phyloP scores from a whole-genome alignment of 78 protist species.

The Creolimax fragrantissima region DNA sequence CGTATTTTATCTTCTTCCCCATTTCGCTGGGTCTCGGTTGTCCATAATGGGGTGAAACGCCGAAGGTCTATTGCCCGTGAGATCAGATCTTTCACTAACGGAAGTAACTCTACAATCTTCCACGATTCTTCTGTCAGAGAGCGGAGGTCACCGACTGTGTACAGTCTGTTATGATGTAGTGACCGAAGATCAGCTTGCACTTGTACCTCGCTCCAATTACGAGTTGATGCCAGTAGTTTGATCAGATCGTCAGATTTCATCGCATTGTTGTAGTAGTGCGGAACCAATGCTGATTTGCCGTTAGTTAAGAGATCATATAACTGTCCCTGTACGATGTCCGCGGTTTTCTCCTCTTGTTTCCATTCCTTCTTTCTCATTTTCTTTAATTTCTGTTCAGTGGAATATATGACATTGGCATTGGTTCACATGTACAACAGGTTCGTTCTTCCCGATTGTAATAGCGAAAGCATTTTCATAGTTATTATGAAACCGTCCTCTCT shows the following conservation, averaged over 20 bases:
- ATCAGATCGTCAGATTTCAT: neutral
- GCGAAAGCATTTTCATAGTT: too few relatives aligned
- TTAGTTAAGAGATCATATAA: neutral
- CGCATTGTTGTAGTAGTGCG: neutral
- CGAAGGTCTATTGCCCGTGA: neutral
- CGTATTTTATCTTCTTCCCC: too few relatives aligned
- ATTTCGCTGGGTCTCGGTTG: too few relatives aligned
- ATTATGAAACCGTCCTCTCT: too few relatives aligned
- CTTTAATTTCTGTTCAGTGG: neutral
- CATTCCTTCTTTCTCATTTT: neutral
- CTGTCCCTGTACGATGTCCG: neutral
- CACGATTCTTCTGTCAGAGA: neutral
- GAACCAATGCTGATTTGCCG: neutral
- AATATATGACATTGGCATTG: too few relatives aligned
- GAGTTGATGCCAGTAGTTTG: neutral
- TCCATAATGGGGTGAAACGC: neutral
- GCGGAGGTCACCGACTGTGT: neutral
- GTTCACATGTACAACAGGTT: too few relatives aligned
- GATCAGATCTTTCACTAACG: constrained; percentile 12
- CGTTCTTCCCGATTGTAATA: too few relatives aligned
- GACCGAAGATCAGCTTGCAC: neutral
- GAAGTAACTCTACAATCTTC: constrained; percentile 18
- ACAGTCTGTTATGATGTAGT: neutral
- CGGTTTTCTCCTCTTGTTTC: neutral
- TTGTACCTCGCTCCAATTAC: neutral